Base-by-base conservation (phyloP, 768 basidiomycete species). In the Udeniomyces megalosporus region DNA sequence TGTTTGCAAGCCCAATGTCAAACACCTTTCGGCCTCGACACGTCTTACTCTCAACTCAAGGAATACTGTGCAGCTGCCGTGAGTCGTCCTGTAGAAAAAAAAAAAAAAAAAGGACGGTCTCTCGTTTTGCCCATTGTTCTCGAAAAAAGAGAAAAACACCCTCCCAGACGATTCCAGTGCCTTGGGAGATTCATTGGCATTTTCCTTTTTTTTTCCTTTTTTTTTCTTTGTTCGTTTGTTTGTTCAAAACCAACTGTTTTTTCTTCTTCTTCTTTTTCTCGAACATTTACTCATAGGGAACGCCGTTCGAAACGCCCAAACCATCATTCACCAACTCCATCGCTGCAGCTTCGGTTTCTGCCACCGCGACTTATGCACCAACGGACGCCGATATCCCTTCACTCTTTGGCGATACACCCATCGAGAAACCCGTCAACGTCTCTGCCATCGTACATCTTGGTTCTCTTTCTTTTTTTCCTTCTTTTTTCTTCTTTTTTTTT, bases 401-500 rank as follows among this genome's bases (percentile, higher is more conserved):
- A 17, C 38, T 42, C 38, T 42, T 42, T 42, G 38, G 38, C 8
- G 38, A 42, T 17, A 17, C 8, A 42, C 38, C 38, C 28, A 24
- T 60, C 15, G 7, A 42, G n/a, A 58, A 48, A 22, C 52, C 60
- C 11, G 60, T 61, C 42, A 61, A 61, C 26, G 60, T 61, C 31
- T 61, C 60, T 15, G 53, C 60, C 34, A 61, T 61, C 24, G 60
- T 61, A n/a, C 29, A 53, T 61, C 42, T 20, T 14, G 20, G 20
- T 4, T 8, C 17, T 29, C 11, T n/a, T 8, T 42, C 38, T 26
- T 15, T 56, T 22, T 42, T 24, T 31, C n/a, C 47, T 48, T 7
- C 47, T n/a, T 24, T 38, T 31, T 54, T 54, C 14, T 8, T 3
- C 8, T 10, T 17, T 35, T 2, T 32, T 34, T 14, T n/a, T 34